phyloP scores from a whole-genome alignment of 2,329 filamentous ascomycete genomes.

The Fusarium succisae region DNA sequence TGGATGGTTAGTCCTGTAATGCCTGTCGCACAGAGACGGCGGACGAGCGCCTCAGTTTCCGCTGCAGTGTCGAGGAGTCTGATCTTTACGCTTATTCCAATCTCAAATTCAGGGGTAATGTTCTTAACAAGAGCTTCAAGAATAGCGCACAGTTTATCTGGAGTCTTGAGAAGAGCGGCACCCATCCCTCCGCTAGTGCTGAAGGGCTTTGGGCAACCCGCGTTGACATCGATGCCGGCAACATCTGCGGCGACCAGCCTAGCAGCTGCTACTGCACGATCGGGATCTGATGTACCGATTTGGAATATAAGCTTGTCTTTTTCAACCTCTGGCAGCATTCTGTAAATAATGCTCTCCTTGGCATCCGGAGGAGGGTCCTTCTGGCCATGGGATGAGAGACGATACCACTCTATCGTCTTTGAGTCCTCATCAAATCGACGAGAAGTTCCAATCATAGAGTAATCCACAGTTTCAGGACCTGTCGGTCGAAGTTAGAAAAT shows the following conservation, averaged over 20 bases:
- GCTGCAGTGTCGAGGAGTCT: conserved; percentile 81
- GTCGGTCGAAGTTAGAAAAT: background rate
- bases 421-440: conserved; percentile 80
- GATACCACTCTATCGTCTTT: conserved; percentile 85
- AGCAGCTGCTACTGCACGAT: conserved; percentile 84
- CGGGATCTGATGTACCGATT: conserved; percentile 86
- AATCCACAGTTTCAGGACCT: conserved; percentile 95
- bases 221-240: conserved; percentile 94
- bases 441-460: conserved; percentile 87
- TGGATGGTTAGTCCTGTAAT: conserved; percentile 94
- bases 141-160: conserved; percentile 85
- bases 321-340: conserved; percentile 82
- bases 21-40: conserved; percentile 82
- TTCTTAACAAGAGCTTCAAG: conserved; percentile 82
- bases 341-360: conserved; percentile 79
- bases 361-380: conserved; percentile 64
- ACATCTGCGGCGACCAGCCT: conserved; percentile 87
- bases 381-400: conserved; percentile 75
- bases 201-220: conserved; percentile 98
- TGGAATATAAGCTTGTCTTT: conserved; percentile 84
- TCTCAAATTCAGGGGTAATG: conserved; percentile 79
- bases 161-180: conserved; percentile 85
- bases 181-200: conserved; percentile 96
- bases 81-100: conserved; percentile 98
- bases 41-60: conserved; percentile 80